Conservation (phyloP, 495 filamentous ascomycete species). For the Niebla homalea region DNA sequence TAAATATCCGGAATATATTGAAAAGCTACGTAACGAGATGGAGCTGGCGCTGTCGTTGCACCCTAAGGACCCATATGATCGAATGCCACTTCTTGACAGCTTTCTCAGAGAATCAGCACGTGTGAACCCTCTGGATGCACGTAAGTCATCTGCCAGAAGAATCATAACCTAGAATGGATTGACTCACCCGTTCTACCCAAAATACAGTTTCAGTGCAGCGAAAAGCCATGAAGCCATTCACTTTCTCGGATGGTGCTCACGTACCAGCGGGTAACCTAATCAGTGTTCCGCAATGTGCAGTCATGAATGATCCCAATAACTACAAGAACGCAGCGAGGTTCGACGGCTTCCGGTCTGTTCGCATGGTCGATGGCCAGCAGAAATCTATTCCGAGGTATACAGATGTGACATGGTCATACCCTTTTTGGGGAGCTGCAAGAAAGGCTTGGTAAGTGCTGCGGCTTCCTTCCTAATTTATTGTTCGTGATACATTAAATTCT, state of each 20-base stretch:
- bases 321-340: neutral
- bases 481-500: neutral
- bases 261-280: conserved; percentile 3
- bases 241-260: conserved; percentile 4
- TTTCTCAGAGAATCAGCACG: conserved; percentile 10
- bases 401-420: neutral
- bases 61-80: neutral
- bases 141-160: neutral
- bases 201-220: conserved; percentile 6
- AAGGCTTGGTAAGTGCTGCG: conserved; percentile 2
- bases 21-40: conserved; percentile 9
- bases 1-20: conserved; percentile 10
- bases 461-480: neutral
- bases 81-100: conserved; percentile 6
- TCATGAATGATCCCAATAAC: conserved; percentile 2
- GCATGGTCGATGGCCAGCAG: neutral
- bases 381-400: conserved; percentile 2
- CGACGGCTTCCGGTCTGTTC: neutral
- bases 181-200: neutral
- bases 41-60: neutral
- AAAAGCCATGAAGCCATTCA: conserved; percentile 5
- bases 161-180: neutral
- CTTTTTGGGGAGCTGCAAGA: conserved; percentile 5
- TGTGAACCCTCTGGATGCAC: conserved; percentile 4
- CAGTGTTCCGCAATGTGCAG: conserved; percentile 3